A percentile compares a stretch with the other conserved stretches of the same genome.
These are phyloP conservation scores for Cryptococcus sp. DNA, from an alignment of 1,284 basidiomycete species.

Conservation along the genomic window DNA sequence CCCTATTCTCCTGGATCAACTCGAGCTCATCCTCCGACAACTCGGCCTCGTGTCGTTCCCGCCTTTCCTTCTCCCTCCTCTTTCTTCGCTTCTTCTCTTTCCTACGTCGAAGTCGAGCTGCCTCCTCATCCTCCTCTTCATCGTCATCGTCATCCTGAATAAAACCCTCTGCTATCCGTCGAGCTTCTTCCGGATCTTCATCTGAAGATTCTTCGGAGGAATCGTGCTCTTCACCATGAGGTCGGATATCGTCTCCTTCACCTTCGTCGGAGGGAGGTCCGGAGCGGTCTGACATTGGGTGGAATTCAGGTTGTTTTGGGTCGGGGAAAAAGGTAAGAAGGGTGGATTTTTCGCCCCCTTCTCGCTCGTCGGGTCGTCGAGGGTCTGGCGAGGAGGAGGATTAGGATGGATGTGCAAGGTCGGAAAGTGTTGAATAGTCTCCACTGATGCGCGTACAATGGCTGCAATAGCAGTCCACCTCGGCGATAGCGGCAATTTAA, in stretches of 20 bases:
- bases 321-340: too few relatives aligned
- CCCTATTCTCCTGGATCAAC: constrained; percentile 90
- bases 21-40: constrained; percentile 82
- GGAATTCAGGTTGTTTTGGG: not conserved
- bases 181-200: constrained; percentile 45
- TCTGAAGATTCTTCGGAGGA: constrained; percentile 48
- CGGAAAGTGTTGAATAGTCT: too few relatives aligned
- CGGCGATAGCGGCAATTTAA: constrained; percentile 1
- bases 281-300: constrained; percentile 34
- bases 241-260: constrained; percentile 45
- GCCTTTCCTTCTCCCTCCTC: constrained; percentile 37
- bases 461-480: not conserved
- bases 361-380: too few relatives aligned
- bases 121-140: constrained; percentile 38
- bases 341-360: too few relatives aligned
- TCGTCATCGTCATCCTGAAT: constrained; percentile 46
- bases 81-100: constrained; percentile 23
- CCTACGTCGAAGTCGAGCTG: constrained; percentile 17
- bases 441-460: too few relatives aligned
- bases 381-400: not conserved
- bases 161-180: constrained; percentile 44
- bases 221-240: constrained; percentile 42
- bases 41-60: constrained; percentile 46
- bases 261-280: constrained; percentile 41
- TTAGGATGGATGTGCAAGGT: not conserved